Conservation (phyloP, 768 basidiomycete species). For the Gloeostereum incarnatum region DNA sequence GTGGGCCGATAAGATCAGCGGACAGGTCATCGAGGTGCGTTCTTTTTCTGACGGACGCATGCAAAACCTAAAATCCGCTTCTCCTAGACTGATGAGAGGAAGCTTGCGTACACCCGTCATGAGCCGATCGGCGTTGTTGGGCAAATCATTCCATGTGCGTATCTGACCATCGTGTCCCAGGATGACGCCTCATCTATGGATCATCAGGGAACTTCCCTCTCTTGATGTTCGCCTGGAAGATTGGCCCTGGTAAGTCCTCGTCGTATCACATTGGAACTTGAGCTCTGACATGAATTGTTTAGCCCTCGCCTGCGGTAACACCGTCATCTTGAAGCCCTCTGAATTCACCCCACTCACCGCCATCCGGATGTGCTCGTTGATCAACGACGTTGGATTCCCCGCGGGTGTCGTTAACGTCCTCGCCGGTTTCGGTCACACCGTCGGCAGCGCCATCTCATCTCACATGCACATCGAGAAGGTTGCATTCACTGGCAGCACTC, state of each 20-base stretch:
- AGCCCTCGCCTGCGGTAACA: constrained; percentile 54
- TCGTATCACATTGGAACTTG: too few relatives aligned
- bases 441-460: constrained; percentile 59
- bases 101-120: constrained; percentile 50
- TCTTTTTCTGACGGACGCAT: background rate
- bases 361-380: constrained; percentile 29
- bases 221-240: constrained; percentile 46
- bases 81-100: constrained; percentile 14
- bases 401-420: constrained; percentile 62
- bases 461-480: constrained; percentile 72
- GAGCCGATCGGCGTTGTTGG: constrained; percentile 51
- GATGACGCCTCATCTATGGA: too few relatives aligned
- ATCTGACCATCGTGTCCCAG: too few relatives aligned
- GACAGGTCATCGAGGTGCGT: constrained; percentile 28
- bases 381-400: constrained; percentile 49
- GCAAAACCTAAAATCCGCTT: background rate
- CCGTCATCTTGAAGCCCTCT: constrained; percentile 46
- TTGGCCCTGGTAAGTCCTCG: too few relatives aligned
- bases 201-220: constrained; percentile 14
- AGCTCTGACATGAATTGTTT: too few relatives aligned
- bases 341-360: constrained; percentile 51
- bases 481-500: constrained; percentile 82
- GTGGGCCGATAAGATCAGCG: constrained; percentile 40
- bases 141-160: constrained; percentile 54
- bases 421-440: constrained; percentile 61